A percentile compares a stretch with the other conserved stretches of the same genome.
Evolutionary conservation across 2,329 filamentous ascomycete species (phyloP).

Genomic region (Monosporascus sp.): DNA sequence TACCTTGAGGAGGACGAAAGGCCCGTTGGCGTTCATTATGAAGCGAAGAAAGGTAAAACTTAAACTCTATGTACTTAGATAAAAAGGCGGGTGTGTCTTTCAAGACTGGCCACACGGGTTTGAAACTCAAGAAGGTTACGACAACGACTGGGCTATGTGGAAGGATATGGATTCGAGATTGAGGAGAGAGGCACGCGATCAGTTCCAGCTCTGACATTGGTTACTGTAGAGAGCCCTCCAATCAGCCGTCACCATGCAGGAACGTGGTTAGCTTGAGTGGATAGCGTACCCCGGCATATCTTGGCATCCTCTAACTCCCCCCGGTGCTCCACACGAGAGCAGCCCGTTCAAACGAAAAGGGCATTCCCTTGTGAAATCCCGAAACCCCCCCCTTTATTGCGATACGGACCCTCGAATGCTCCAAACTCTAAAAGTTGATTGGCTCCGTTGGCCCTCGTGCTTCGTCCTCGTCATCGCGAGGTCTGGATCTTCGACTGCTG

Average conservation of each 20-base stretch:
- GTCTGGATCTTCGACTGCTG: background rate
- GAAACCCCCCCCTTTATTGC: background rate
- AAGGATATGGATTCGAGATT: slow-evolving; percentile 2
- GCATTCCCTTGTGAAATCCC: background rate
- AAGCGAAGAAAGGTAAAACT: background rate
- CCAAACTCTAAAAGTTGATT: background rate
- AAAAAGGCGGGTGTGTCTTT: background rate
- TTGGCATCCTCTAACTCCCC: background rate
- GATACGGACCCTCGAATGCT: background rate
- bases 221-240: slow-evolving; percentile 10
- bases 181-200: slow-evolving; percentile 25
- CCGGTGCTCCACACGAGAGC: background rate
- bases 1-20: background rate
- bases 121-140: too few relatives aligned
- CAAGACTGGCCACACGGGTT: background rate
- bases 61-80: background rate
- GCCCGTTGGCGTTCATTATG: background rate
- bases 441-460: background rate
- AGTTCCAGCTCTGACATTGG: slow-evolving; percentile 25
- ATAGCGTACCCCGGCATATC: slow-evolving; percentile 5
- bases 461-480: background rate
- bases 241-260: slow-evolving; percentile 10
- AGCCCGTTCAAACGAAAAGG: background rate
- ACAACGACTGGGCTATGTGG: too few relatives aligned
- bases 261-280: slow-evolving; percentile 25